Evolutionary conservation across 495 filamentous ascomycete genomes (phyloP).

Genomic region (Achaetomiella virescens): DNA sequence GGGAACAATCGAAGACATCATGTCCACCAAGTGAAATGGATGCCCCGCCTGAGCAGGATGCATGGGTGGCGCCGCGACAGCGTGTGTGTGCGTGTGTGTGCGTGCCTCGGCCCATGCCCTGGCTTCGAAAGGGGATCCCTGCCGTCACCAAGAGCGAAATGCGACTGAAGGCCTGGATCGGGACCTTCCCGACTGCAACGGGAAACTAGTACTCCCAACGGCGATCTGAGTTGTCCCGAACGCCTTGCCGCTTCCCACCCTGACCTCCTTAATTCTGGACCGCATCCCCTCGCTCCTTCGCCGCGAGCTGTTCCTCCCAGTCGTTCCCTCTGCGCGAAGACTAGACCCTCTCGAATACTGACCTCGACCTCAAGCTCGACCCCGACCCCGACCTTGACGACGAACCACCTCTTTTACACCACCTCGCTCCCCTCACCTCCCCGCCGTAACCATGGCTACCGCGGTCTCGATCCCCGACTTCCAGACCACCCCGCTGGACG

Average conservation of each 20-base stretch:
- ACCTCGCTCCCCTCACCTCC: no score
- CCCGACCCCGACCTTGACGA: background rate
- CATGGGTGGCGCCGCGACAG: no score
- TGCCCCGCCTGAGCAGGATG: no score
- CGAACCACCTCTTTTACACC: no score
- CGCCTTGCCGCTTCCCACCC: no score
- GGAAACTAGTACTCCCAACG: no score
- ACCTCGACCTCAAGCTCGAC: background rate
- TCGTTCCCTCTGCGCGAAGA: background rate
- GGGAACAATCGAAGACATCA: no score
- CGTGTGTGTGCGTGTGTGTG: background rate
- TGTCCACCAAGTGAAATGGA: no score
- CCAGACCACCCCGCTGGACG: slow-evolving; percentile 59
- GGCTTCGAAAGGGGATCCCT: no score
- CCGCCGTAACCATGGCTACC: slow-evolving; percentile 24
- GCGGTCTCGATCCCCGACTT: slow-evolving; percentile 48
- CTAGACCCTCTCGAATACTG: background rate
- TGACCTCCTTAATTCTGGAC: background rate
- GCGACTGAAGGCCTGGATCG: background rate
- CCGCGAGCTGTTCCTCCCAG: background rate
- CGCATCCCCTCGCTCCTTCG: background rate
- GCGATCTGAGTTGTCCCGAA: background rate
- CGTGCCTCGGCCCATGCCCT: background rate
- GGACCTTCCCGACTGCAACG: no score
- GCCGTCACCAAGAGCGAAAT: no score